Percentiles rank a stretch among this genome's conserved stretches.
Evolutionary conservation across 225 moss, liverwort and hornwort genomes (phyloP).

Genomic region (Anthoceros angustus): DNA sequence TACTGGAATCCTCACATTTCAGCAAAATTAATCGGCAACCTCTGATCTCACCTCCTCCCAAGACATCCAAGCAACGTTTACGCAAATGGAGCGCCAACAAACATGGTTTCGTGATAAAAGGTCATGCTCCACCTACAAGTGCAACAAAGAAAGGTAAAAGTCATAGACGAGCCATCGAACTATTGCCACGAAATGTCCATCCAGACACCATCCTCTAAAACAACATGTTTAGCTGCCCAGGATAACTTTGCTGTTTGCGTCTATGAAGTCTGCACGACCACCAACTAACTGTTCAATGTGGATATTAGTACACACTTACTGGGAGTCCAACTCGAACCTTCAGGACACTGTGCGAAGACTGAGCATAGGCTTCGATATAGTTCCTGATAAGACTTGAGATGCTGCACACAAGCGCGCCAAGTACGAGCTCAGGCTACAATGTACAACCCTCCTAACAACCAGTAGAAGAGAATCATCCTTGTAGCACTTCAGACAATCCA

Average conservation of each 20-base stretch:
- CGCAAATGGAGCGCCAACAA: conserved; percentile 68
- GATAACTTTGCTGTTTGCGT: neutral
- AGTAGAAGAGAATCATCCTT: too few species aligned
- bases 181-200: neutral
- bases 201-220: neutral
- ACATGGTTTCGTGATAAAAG: conserved; percentile 51
- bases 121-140: conserved; percentile 53
- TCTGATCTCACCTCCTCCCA: conserved; percentile 40
- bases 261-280: neutral
- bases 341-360: conserved; percentile 28
- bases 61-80: conserved; percentile 23
- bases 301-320: conserved; percentile 12
- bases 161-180: too few species aligned
- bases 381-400: conserved; percentile 49
- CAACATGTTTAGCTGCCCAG: neutral
- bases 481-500: too few species aligned
- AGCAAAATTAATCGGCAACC: neutral
- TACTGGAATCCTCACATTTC: neutral
- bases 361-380: conserved; percentile 53
- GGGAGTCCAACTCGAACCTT: conserved; percentile 72
- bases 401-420: conserved; percentile 17
- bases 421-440: too few species aligned
- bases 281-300: neutral
- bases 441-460: too few species aligned
- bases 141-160: neutral